Evolutionary conservation across 371 early-diverging fungal genomes (phyloP).

Genomic region (Nematocida ausubeli): DNA sequence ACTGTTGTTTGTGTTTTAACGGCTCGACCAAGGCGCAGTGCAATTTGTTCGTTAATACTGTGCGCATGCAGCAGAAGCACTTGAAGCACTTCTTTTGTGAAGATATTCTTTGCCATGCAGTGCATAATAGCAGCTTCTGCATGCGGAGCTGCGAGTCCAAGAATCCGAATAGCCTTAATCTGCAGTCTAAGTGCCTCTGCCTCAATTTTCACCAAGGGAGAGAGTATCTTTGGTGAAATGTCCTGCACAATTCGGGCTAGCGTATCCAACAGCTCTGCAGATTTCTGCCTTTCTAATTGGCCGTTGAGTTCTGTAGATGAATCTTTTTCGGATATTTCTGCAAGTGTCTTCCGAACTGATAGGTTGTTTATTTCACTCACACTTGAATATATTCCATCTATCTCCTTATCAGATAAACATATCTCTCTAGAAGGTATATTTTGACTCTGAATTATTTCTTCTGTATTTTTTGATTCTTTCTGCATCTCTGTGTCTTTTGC

Average conservation of each 20-base stretch:
- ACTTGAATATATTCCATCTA: too few relatives aligned
- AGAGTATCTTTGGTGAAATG: neutral
- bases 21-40: neutral
- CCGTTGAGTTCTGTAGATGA: neutral
- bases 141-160: neutral
- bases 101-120: conserved; percentile 16
- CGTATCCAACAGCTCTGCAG: too few relatives aligned
- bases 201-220: conserved; percentile 3
- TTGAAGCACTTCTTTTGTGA: neutral
- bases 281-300: too few relatives aligned
- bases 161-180: neutral
- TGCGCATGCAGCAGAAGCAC: neutral
- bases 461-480: neutral
- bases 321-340: neutral
- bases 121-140: neutral
- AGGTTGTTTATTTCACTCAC: too few relatives aligned
- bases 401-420: too few relatives aligned
- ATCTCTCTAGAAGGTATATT: too few relatives aligned
- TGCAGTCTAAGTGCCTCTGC: conserved; percentile 7
- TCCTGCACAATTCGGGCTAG: neutral
- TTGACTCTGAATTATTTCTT: too few relatives aligned
- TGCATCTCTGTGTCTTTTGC: neutral
- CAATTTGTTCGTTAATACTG: neutral
- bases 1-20: conserved; percentile 9
- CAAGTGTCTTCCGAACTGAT: neutral